Base-by-base conservation (phyloP, 2,329 filamentous ascomycete genomes). In the Penicillium digitatum region DNA sequence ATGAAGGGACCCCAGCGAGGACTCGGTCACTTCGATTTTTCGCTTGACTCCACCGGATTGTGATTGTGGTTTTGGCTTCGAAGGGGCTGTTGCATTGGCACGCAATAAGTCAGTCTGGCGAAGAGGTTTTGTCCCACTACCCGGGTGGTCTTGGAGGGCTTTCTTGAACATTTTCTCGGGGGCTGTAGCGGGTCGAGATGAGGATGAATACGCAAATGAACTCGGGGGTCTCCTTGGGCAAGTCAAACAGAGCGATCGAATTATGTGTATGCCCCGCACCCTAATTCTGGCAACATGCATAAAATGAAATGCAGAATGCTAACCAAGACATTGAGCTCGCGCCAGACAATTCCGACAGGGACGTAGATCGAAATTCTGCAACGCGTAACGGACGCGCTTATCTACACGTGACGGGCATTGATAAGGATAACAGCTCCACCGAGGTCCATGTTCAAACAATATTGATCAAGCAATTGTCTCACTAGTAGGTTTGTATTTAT, bases 1-100 rank as follows among this genome's bases (percentile, higher is more conserved):
- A 61, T 79, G 78, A 18, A 81, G 69, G 14, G 73, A 74, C 1
- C 71, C 72, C 52, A 80, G 59, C 6, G 66, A 62, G 6, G 71
- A 72, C 40, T 65, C 62, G 42, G 64, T 55, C 61, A 69, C 66
- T 32, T 75, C 74, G 20, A 74, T 63, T 58, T 76, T 76, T 40
- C 73, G 70, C 57, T 74, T 75, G 48, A 71, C 61, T 11, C 71
- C 72, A 35, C 62, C 53, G 7, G 68, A 63, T 34, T 68, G 68
- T 34, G 59, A 63, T 31, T 67, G 68, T 20, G 59, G 57, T 31
- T 65, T 54, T 12, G 58, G 46, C 31, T 66, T 65, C 6, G 65
- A 55, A 12, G 63, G 55, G 5, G 60, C 52, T 32, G 40, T 47
- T 14, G 62, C 55, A 59, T 73, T 72, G 32, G 62, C 57, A 31